Base-by-base conservation (phyloP, 2,329 filamentous ascomycete genomes). In the Penicillium italicum region DNA sequence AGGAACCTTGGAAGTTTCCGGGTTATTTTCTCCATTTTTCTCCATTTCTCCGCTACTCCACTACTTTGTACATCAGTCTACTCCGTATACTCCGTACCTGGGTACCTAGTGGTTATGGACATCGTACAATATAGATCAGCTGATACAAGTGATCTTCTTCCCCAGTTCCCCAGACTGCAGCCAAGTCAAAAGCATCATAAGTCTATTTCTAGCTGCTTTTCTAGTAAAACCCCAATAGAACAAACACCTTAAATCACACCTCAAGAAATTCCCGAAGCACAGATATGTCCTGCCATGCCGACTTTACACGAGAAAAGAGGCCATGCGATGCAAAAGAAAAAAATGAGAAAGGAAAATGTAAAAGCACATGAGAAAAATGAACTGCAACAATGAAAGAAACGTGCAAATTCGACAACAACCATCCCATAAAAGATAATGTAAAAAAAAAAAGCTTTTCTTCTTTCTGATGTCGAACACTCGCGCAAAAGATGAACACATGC, bases 401-500 rank as follows among this genome's bases (percentile, higher is more conserved):
- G n/a, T 43, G 47, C 18, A 34, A 46, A 48, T 49, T 55, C 59
- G 53, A 62, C 57, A 56, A 42, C 48, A 52, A 50, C 49, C 59
- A 47, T 52, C 50, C 55, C 50, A 49, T 40, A 31, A 44, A 43
- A 43, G 43, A 53, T 49, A 38, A 52, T 47, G 24, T 43, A 30
- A 45, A 52, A 55, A 59, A 40, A 55, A 60, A 59, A 55, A 50
- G 58, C 63, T 64, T 69, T 65, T 68, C 61, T 65, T 66, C 63
- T 66, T 68, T 58, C 49, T 55, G 55, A 55, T 60, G 63, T 62
- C 58, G 58, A 62, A 58, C 52, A 53, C 52, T 64, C 58, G 61
- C 61, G 58, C 60, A 64, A 66, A 60, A 54, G 53, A 55, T 55
- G 48, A 64, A 64, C 66, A 66, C 67, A 74, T 73, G 70, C 71